These are phyloP conservation scores for Moniliophthora roreri DNA, from an alignment of 1,284 basidiomycete genomes.

Conservation along the genomic window DNA sequence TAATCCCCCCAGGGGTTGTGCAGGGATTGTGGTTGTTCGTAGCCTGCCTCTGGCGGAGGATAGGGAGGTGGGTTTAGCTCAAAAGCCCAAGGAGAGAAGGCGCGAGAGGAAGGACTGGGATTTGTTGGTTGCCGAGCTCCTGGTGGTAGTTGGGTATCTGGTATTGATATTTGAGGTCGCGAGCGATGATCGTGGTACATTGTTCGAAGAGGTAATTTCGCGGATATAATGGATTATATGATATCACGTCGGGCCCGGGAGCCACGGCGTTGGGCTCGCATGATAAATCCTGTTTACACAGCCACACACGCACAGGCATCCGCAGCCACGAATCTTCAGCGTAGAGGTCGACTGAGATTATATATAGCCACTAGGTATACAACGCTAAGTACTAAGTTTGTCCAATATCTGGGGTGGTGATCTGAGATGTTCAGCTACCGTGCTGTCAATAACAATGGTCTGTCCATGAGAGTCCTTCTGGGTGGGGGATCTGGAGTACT, in stretches of 20 bases:
- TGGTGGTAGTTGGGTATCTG: constrained; percentile 6
- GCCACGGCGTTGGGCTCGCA: too few relatives aligned
- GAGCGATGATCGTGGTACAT: constrained; percentile 3
- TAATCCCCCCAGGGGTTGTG: constrained; percentile 9
- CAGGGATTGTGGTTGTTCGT: background rate
- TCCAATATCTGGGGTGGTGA: too few relatives aligned
- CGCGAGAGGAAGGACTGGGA: constrained; percentile 12
- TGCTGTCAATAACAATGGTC: background rate
- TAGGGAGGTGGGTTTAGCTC: constrained; percentile 15
- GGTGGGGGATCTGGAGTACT: constrained; percentile 2
- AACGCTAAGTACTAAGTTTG: too few relatives aligned
- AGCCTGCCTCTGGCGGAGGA: background rate
- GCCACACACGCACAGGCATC: too few relatives aligned
- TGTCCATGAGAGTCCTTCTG: background rate
- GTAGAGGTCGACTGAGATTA: too few relatives aligned
- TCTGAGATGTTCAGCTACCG: background rate
- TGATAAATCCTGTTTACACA: too few relatives aligned
- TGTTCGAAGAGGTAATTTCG: background rate
- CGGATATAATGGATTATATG: too few relatives aligned
- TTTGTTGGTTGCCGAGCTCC: constrained; percentile 10
- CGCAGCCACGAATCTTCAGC: too few relatives aligned
- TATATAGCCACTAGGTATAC: too few relatives aligned
- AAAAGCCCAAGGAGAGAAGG: constrained; percentile 13
- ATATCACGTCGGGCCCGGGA: too few relatives aligned
- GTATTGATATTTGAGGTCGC: constrained; percentile 10